Evolutionary conservation across 2,329 filamentous ascomycete species (phyloP).

Genomic region (Aspergillus japonicus): DNA sequence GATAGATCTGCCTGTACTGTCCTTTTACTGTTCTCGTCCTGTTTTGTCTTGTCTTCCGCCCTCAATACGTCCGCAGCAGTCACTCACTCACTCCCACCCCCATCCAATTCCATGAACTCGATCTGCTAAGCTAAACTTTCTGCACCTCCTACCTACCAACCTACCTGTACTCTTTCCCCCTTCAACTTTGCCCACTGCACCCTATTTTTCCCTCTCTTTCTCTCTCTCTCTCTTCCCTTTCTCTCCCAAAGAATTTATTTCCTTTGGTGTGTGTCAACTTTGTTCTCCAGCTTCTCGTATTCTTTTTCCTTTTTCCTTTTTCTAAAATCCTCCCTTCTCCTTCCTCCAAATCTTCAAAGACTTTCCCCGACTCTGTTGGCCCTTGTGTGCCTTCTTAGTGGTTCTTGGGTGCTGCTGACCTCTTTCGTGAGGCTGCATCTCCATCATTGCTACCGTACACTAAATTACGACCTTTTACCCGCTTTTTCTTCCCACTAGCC

Average conservation of each 20-base stretch:
- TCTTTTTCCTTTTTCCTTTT: constrained; percentile 11
- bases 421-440: constrained; percentile 41
- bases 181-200: constrained; percentile 8
- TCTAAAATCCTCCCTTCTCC: constrained; percentile 17
- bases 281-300: constrained; percentile 12
- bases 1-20: neutral
- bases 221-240: constrained; percentile 13
- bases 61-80: no score
- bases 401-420: constrained; percentile 32
- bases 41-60: constrained; percentile 1
- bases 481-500: constrained; percentile 32
- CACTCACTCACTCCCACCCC: neutral
- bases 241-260: neutral
- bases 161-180: constrained; percentile 12
- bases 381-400: constrained; percentile 32
- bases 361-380: constrained; percentile 24
- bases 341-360: constrained; percentile 19
- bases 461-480: constrained; percentile 27
- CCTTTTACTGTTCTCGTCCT: neutral
- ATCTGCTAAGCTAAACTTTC: constrained; percentile 11
- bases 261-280: constrained; percentile 7
- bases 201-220: constrained; percentile 20
- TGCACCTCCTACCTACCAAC: constrained; percentile 12
- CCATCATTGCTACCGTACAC: constrained; percentile 28
- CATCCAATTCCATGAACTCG: constrained; percentile 8